A percentile compares a stretch with the other conserved stretches of the same genome.
Conservation (phyloP, 352 stramenopile species). For the Globisporangium sylvaticum region DNA sequence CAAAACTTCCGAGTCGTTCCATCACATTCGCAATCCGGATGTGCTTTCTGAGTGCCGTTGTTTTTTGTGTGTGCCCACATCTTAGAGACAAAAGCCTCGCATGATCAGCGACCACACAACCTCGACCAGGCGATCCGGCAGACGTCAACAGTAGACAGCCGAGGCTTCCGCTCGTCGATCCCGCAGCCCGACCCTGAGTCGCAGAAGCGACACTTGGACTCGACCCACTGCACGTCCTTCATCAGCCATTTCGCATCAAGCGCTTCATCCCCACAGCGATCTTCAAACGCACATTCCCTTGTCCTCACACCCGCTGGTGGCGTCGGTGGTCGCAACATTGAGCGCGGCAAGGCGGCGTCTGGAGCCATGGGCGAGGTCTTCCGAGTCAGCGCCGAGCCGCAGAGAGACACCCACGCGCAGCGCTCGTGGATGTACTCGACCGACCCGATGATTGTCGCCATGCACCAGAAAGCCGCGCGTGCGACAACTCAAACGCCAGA, state of each 20-base stretch:
- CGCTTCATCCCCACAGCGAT: not conserved
- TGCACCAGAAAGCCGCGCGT: conserved; percentile 29
- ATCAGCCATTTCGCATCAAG: conserved; percentile 36
- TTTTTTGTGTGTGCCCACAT: no score
- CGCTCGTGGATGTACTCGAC: conserved; percentile 75
- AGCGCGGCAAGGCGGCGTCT: conserved; percentile 62
- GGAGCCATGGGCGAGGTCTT: conserved; percentile 65
- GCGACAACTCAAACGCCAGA: conserved; percentile 9
- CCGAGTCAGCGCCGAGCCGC: conserved; percentile 47
- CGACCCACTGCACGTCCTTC: conserved; percentile 58
- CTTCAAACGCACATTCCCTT: conserved; percentile 18
- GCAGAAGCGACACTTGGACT: conserved; percentile 52
- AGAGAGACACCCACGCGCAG: conserved; percentile 66
- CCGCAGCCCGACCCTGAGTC: conserved; percentile 46
- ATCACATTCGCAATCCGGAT: not conserved
- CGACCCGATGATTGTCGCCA: conserved; percentile 58
- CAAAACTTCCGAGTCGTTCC: not conserved
- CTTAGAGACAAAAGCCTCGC: conserved; percentile 32
- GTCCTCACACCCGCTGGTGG: conserved; percentile 45
- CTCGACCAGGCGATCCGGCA: conserved; percentile 53
- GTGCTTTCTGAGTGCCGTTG: no score
- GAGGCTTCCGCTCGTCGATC: conserved; percentile 50
- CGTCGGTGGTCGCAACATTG: conserved; percentile 31
- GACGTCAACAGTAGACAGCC: conserved; percentile 18
- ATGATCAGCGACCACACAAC: conserved; percentile 63